phyloP scores from a whole-genome alignment of 73 alveolate genomes.

The Tetrahymena elliotti region DNA sequence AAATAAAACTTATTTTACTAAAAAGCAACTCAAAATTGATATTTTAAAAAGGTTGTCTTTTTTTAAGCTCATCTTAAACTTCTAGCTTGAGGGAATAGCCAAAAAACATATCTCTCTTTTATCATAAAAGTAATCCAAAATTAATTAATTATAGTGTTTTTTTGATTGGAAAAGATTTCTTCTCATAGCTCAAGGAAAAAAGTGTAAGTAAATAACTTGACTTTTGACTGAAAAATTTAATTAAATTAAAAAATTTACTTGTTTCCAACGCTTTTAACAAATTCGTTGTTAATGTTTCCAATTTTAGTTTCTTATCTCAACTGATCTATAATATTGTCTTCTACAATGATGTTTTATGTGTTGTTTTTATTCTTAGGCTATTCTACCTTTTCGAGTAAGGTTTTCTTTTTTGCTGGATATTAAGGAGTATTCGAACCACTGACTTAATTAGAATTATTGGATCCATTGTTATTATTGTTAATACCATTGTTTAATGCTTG shows the following conservation, averaged over 20 bases:
- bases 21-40: too few relatives aligned
- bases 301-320: neutral
- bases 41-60: too few relatives aligned
- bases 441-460: neutral
- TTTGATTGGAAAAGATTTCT: neutral
- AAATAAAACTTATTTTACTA: too few relatives aligned
- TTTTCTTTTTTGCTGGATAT: neutral
- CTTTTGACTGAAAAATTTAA: too few relatives aligned
- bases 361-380: neutral
- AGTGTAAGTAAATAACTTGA: too few relatives aligned
- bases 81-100: too few relatives aligned
- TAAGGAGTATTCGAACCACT: neutral
- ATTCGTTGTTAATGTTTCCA: neutral
- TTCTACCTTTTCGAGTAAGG: neutral
- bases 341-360: neutral
- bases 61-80: too few relatives aligned
- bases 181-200: neutral
- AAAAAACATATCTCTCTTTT: too few relatives aligned
- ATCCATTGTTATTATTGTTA: neutral
- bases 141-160: neutral
- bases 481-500: neutral
- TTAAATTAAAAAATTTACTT: neutral
- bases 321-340: neutral
- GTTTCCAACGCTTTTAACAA: neutral
- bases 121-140: neutral